Evolutionary conservation across 306 rosid species (phyloP).

Genomic region (Cercis canadensis): DNA sequence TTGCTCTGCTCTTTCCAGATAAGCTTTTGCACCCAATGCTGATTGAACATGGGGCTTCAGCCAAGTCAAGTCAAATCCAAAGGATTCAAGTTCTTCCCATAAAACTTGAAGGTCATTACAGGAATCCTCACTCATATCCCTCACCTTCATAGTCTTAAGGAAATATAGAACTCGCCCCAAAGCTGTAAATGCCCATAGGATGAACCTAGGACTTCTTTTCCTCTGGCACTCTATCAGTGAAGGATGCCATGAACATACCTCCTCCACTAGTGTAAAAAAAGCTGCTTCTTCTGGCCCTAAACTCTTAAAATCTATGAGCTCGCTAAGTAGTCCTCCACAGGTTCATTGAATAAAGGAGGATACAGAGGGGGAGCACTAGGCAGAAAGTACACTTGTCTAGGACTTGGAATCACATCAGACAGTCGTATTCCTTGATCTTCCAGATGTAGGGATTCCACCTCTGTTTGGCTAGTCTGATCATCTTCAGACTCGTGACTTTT

Average conservation of each 20-base stretch:
- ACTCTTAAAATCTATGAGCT: constrained; percentile 9
- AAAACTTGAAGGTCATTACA: constrained; percentile 23
- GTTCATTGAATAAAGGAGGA: no score
- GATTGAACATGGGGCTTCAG: constrained; percentile 28
- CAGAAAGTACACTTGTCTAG: no score
- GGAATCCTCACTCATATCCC: constrained; percentile 23
- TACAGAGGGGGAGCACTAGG: no score
- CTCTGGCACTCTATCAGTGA: not conserved
- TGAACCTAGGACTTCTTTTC: constrained; percentile 12
- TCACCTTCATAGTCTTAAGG: constrained; percentile 25
- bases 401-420: no score
- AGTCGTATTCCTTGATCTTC: no score
- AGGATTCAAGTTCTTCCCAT: constrained; percentile 34
- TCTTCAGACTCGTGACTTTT: no score
- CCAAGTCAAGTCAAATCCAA: constrained; percentile 34
- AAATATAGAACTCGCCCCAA: constrained; percentile 39
- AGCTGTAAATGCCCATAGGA: constrained; percentile 37
- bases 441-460: no score
- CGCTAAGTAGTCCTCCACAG: no score
- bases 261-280: constrained; percentile 28
- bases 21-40: constrained; percentile 17
- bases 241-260: constrained; percentile 10
- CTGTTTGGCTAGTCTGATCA: no score
- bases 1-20: not conserved
- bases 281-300: constrained; percentile 1